Percentiles rank a stretch among this genome's conserved stretches.
These are phyloP conservation scores for Parathielavia hyrcaniae DNA, from an alignment of 495 filamentous ascomycete species.

Conservation along the genomic window DNA sequence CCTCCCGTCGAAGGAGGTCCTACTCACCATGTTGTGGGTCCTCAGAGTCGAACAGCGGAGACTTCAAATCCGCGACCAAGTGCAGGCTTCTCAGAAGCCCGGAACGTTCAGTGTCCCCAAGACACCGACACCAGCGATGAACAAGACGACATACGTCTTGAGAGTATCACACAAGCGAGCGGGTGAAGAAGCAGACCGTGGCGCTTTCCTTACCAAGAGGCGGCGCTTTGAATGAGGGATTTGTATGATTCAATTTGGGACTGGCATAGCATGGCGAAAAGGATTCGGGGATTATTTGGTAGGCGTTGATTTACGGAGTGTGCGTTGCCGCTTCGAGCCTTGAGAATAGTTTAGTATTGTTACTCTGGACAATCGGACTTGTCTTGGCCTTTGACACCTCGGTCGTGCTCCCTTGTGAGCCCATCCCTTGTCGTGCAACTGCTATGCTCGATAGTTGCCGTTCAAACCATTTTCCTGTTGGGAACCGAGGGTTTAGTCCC, in stretches of 20 bases:
- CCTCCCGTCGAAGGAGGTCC: constrained; percentile 47
- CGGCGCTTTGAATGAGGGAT: constrained; percentile 16
- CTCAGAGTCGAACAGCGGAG: constrained; percentile 45
- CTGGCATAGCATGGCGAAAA: constrained; percentile 12
- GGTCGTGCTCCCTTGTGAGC: no score
- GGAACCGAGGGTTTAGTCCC: no score
- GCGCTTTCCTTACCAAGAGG: constrained; percentile 3
- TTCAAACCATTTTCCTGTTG: no score
- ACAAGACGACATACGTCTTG: constrained; percentile 19
- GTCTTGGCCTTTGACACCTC: no score
- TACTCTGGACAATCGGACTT: no score
- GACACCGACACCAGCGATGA: constrained; percentile 19
- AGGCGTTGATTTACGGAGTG: not conserved
- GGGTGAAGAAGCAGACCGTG: constrained; percentile 1
- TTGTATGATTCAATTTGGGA: constrained; percentile 16
- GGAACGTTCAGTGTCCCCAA: constrained; percentile 25
- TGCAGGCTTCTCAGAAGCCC: constrained; percentile 22
- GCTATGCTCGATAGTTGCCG: no score
- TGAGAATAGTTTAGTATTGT: no score
- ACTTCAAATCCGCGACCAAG: constrained; percentile 23
- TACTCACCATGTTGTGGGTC: constrained; percentile 50
- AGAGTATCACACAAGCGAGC: constrained; percentile 20
- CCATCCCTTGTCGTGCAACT: no score
- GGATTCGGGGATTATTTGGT: not conserved
- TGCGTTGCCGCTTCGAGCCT: constrained; percentile 12